Base-by-base conservation (phyloP, 208 protist species). In the Leishmania martiniquensis region DNA sequence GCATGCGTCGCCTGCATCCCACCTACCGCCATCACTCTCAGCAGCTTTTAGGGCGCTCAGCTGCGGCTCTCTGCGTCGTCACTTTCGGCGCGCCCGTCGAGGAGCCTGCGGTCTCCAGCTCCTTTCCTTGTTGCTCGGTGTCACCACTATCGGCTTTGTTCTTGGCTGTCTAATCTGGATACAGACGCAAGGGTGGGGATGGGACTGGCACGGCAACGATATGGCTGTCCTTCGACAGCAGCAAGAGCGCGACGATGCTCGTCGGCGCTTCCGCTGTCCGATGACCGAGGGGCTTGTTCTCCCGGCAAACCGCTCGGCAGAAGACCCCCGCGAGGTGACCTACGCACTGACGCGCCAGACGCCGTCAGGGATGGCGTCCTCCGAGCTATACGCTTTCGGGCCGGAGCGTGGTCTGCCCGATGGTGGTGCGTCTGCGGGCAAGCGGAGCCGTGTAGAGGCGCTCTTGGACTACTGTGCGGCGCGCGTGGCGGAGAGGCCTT, bases 381-480 rank as follows among this genome's bases (percentile, higher is more conserved):
- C 68, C 39, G 32, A 59, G 68, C 20, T 47, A 12, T 72, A 57
- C 68, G 44, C 68, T 12, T 72, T 57, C 17, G 29, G 6, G 32
- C 32, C 68, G 2, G 47, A 52, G 37, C 1, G 29, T 6, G 47
- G 32, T 25, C 25, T 17, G 39, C 68, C 12, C 29, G 22, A 72
- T 17, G 68, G 47, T 72, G 68, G 17, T 2, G n/a, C 49, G 29
- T n/a, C 49, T 34, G 68, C 12, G 44, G 47, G 34, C 17, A 45
- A 29, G 32, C 51, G 29, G 25, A 59, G 45, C 34, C 42, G 42
- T 45, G 69, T 84, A 20, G 70, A 63, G 1, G 75, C 68, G 4
- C 75, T 84, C 4, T n/a, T n/a, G 29, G 69, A 13, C 39, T 84
- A 75, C 51, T 84, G 80, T 47, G 68, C 75, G 17, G 42, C 69